Conservation (phyloP, 2,329 filamentous ascomycete species). For the Harringtonia lauricola region DNA sequence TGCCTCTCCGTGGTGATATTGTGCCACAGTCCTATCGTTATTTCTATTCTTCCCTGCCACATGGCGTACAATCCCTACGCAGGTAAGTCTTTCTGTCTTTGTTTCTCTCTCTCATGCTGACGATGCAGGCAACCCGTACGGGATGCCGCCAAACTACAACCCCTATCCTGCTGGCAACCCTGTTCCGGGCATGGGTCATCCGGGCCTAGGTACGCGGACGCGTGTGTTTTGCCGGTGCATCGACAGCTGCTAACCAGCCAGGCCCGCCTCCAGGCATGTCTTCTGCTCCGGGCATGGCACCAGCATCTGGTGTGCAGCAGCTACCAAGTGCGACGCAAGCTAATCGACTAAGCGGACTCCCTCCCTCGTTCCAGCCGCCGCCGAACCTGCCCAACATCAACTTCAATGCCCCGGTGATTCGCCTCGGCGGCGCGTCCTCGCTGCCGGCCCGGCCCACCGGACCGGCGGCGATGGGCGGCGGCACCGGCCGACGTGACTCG, state of each 20-base stretch:
- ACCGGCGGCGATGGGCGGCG: slow-evolving; percentile 47
- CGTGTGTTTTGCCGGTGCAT: background rate
- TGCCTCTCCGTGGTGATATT: background rate
- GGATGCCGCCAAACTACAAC: slow-evolving; percentile 62
- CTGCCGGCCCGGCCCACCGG: slow-evolving; percentile 11
- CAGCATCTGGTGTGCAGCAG: slow-evolving; percentile 68
- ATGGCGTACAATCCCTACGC: slow-evolving; percentile 55
- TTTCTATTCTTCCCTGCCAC: background rate
- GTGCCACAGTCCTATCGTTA: background rate
- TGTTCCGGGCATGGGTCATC: slow-evolving; percentile 60
- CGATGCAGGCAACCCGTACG: slow-evolving; percentile 45
- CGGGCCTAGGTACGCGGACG: slow-evolving; percentile 58
- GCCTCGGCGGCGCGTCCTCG: slow-evolving; percentile 37
- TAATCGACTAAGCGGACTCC: slow-evolving; percentile 70
- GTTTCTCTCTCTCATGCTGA: background rate
- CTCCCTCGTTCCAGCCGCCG: slow-evolving; percentile 76
- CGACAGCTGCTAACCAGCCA: slow-evolving; percentile 20
- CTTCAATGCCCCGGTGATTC: slow-evolving; percentile 93
- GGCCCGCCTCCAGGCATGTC: slow-evolving; percentile 72
- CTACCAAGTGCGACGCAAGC: slow-evolving; percentile 57
- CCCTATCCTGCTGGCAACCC: slow-evolving; percentile 57
- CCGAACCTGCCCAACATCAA: slow-evolving; percentile 95
- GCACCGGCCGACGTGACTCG: slow-evolving; percentile 39
- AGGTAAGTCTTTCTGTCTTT: slow-evolving; percentile 22
- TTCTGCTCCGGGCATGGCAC: slow-evolving; percentile 67